Evolutionary conservation across 257 asterid species (phyloP), one percentile per base, ranked within the genome.

Genomic region (Przewalskia tangutica): DNA sequence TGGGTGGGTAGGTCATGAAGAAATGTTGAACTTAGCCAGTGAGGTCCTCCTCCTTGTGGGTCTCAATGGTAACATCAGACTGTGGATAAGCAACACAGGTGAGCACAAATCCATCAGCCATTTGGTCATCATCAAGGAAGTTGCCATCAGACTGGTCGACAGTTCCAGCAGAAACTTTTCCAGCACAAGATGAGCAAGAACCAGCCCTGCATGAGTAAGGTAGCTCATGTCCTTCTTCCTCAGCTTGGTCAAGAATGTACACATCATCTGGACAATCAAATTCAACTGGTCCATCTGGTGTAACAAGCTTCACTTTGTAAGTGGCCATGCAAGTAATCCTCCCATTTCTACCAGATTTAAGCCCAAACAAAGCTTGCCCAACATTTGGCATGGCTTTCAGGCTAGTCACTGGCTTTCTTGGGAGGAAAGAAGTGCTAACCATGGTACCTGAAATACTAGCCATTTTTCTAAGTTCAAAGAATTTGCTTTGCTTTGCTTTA

Each of bases 171-270:
- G 87, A 10, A 3, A 95, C 67, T 80, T 92, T 92, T 0, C 97
- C 98, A 55, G 93, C 95, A 86, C 98, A 95, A 12, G 95, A 88
- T 75, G 98, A 95, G 90, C 98, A 95, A 0, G 98, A 89, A 0
- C 98, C 98, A 7, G 98, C 93, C 68, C 98, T 91, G 94, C 98
- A 95, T 0, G 98, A 93, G 91, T 85, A 93, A 0, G 98, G 98
- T 48, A 92, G 85, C 0, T 93, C 98, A 5, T 82, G 4, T 0
- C 95, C 98, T 2, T 1, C 4, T 18, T 95, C 95, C 87, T 95
- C 98, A 20, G 95, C 96, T 36, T 62, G 73, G 81, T 95, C 98
- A 1, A 95, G 91, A 83, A 95, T 84, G 97, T 90, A 91, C 0
- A 13, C 82, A 54, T 93, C 96, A 34, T 86, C 89, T 0, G 84